These are phyloP conservation scores for Acanthamoeba lenticulata DNA, from an alignment of 208 protist genomes.

Conservation along the genomic window DNA sequence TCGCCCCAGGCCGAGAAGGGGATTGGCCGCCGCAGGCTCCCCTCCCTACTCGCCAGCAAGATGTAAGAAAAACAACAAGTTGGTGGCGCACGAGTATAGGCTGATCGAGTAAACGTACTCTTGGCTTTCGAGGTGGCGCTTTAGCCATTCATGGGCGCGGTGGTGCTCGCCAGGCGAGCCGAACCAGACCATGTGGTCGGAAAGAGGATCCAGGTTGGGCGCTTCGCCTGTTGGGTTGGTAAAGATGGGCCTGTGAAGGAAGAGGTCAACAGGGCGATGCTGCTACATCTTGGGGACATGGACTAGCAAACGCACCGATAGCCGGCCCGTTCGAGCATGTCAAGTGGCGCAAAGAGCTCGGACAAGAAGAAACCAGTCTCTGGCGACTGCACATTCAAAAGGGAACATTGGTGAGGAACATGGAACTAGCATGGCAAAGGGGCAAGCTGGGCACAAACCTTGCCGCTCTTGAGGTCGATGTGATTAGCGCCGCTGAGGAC, in stretches of 20 bases:
- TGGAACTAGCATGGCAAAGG: not conserved
- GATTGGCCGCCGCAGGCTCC: not conserved
- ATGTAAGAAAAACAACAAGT: not conserved
- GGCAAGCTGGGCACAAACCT: not conserved
- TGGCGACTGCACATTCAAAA: not conserved
- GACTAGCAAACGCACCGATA: not conserved
- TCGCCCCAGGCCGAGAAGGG: not conserved
- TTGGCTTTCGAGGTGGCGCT: not conserved
- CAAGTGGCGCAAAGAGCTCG: not conserved
- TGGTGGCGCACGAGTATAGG: not conserved
- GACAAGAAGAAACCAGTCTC: constrained; percentile 19
- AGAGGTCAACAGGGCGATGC: not conserved
- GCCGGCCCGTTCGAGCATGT: not conserved
- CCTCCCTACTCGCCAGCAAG: too few relatives aligned
- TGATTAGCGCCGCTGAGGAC: constrained; percentile 1
- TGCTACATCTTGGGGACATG: not conserved
- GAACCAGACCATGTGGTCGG: constrained; percentile 18
- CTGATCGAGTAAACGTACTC: not conserved
- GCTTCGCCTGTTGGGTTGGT: not conserved
- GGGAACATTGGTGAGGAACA: not conserved
- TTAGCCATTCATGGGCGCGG: not conserved
- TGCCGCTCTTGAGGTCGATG: constrained; percentile 22
- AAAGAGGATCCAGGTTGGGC: not conserved
- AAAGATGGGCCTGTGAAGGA: not conserved
- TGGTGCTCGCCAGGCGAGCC: not conserved